Evolutionary conservation across 805 yeast species (phyloP).

Genomic region (Nakazawaea sp.): DNA sequence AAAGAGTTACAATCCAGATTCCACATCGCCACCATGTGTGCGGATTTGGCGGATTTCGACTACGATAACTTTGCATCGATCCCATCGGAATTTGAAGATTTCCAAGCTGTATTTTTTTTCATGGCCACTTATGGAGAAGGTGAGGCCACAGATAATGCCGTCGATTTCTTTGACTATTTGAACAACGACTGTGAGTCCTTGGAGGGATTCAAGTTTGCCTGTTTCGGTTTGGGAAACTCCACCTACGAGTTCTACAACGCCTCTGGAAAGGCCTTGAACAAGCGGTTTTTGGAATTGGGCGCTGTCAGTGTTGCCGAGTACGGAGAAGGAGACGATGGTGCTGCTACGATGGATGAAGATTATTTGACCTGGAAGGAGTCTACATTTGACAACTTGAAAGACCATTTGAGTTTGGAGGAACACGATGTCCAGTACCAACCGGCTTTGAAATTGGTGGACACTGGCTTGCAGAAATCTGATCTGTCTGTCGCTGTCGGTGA

Average conservation of each 20-base stretch:
- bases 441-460: constrained; percentile 34
- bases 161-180: constrained; percentile 65
- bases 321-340: constrained; percentile 95
- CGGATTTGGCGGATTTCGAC: constrained; percentile 85
- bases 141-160: constrained; percentile 95
- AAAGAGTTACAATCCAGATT: constrained; percentile 82
- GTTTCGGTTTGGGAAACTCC: constrained; percentile 91
- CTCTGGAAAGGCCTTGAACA: constrained; percentile 58
- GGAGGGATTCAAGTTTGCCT: constrained; percentile 53
- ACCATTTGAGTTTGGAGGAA: constrained; percentile 63
- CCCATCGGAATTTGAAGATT: constrained; percentile 39
- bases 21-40: constrained; percentile 76
- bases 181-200: constrained; percentile 52
- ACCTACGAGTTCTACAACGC: constrained; percentile 91
- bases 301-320: constrained; percentile 68
- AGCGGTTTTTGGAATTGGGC: constrained; percentile 52
- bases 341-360: constrained; percentile 93
- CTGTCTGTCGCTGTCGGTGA: constrained; percentile 69
- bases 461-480: constrained; percentile 22
- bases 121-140: constrained; percentile 98
- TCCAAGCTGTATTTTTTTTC: constrained; percentile 48
- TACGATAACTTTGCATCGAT: constrained; percentile 67
- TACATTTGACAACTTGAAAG: constrained; percentile 59
- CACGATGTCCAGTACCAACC: constrained; percentile 79
- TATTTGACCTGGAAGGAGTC: constrained; percentile 88